Evolutionary conservation across 1,284 basidiomycete genomes (phyloP).

Genomic region (Ceratobasidium sp.): DNA sequence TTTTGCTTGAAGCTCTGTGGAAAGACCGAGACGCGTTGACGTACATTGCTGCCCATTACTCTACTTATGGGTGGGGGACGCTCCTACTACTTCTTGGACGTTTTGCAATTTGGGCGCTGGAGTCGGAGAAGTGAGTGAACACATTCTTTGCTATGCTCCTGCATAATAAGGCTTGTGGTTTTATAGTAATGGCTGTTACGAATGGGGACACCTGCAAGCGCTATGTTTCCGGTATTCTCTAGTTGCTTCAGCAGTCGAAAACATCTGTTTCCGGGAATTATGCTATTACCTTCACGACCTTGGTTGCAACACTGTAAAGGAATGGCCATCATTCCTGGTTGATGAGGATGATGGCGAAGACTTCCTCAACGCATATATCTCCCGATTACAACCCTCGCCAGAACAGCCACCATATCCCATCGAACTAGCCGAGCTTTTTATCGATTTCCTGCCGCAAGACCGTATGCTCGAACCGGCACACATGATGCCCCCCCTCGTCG

Average conservation of each 20-base stretch:
- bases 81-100: neutral
- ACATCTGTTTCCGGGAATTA: neutral
- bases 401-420: neutral
- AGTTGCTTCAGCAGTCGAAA: neutral
- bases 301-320: neutral
- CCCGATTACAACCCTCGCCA: neutral
- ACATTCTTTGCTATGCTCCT: neutral
- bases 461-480: neutral
- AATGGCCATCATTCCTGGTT: neutral
- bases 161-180: neutral
- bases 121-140: neutral
- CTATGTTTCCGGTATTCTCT: slow-evolving; percentile 8
- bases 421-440: neutral
- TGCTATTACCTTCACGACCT: neutral
- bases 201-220: neutral
- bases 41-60: neutral
- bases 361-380: neutral
- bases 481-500: neutral
- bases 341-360: neutral
- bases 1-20: slow-evolving; percentile 5
- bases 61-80: neutral
- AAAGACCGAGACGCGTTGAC: slow-evolving; percentile 1
- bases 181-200: neutral
- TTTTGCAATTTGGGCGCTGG: neutral
- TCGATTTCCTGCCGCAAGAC: neutral